A percentile compares a stretch with the other conserved stretches of the same genome.
Evolutionary conservation across 495 filamentous ascomycete species (phyloP).

Genomic region (Schizothecium vesticola): DNA sequence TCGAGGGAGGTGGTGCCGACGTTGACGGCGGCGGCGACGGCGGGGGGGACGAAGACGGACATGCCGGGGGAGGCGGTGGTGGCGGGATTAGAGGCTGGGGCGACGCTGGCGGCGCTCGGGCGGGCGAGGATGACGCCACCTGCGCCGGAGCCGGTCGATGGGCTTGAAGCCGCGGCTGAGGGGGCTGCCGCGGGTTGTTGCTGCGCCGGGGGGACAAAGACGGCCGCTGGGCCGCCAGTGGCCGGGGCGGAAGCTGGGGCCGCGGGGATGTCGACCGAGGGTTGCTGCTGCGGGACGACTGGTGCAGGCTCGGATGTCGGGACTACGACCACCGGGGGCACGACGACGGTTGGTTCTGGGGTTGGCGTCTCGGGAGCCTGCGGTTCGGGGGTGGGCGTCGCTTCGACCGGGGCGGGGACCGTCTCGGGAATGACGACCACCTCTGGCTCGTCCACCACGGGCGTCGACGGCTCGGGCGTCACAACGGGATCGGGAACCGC

Average conservation of each 20-base stretch:
- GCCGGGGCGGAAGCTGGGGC: not conserved
- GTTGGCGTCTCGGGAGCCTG: not conserved
- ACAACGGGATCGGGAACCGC: conserved; percentile 4
- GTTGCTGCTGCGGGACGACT: not conserved
- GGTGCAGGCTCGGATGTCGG: not conserved
- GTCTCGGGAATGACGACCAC: not conserved
- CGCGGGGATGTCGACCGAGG: not conserved
- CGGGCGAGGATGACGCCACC: not conserved
- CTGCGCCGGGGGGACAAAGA: not conserved
- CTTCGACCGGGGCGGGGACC: conserved; percentile 6
- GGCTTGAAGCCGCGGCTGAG: not conserved
- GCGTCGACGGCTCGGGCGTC: not conserved
- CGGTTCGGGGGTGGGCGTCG: not conserved
- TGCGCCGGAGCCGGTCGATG: not conserved
- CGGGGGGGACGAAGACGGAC: conserved; percentile 17
- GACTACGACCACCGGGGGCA: not conserved
- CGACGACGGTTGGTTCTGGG: not conserved
- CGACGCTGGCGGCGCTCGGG: not conserved
- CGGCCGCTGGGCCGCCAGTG: not conserved
- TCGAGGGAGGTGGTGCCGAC: not conserved
- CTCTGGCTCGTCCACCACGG: not conserved
- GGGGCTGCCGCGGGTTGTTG: not conserved
- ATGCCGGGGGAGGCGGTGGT: conserved; percentile 10
- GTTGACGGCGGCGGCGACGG: conserved; percentile 9
- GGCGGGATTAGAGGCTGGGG: not conserved